phyloP scores from a whole-genome alignment of 2,329 filamentous ascomycete species.

The Cordyceps tenuipes region DNA sequence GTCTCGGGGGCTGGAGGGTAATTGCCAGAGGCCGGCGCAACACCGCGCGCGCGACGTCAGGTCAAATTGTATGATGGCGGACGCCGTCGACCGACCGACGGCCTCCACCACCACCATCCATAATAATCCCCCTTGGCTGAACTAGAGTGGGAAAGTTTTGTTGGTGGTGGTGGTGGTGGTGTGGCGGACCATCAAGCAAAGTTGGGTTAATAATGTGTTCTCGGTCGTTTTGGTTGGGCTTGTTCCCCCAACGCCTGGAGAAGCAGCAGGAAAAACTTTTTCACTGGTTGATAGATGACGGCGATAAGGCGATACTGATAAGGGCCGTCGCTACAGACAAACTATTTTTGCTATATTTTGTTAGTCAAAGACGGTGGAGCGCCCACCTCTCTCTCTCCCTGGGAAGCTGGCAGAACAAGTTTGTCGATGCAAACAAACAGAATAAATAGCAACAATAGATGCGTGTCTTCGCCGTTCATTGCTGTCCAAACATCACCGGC shows the following conservation, averaged over 20 bases:
- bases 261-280: conserved; percentile 5
- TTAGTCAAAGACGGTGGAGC: background rate
- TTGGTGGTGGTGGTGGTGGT: background rate
- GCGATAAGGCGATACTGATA: background rate
- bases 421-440: background rate
- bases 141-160: background rate
- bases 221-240: background rate
- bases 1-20: too few species aligned
- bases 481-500: background rate
- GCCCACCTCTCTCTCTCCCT: too few species aligned
- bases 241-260: conserved; percentile 9
- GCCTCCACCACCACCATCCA: too few species aligned
- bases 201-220: background rate
- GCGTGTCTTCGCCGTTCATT: background rate
- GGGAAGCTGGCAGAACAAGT: too few species aligned
- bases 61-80: too few species aligned
- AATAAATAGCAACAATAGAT: too few species aligned
- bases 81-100: too few species aligned
- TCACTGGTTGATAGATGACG: conserved; percentile 4
- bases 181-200: background rate
- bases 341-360: too few species aligned
- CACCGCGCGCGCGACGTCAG: too few species aligned
- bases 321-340: too few species aligned
- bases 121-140: background rate
- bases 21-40: too few species aligned